Base-by-base conservation (phyloP, 1,284 basidiomycete species). In the Rhodotorula sp. region DNA sequence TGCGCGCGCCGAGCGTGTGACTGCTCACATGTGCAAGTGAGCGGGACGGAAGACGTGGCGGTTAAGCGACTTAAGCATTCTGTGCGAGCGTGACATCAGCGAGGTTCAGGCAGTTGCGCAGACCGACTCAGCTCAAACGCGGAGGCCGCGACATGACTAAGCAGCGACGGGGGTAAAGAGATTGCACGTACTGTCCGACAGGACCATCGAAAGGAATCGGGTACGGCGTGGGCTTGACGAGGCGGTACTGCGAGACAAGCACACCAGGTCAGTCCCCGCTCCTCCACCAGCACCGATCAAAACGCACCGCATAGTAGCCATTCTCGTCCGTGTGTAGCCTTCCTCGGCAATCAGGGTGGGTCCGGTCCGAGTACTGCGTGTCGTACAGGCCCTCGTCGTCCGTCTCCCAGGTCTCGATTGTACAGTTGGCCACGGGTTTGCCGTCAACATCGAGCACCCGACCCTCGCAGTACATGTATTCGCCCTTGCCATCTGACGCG, bases 391-490 rank as follows among this genome's bases (percentile, higher is more conserved):
- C 73, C 68, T 85, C 77, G 8, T 83, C 84, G 78, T 93, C 91
- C n/a, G 90, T 88, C 81, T 93, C 91, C 92, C 90, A 92, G 22
- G 90, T 92, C 68, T 92, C 89, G 70, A 92, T 89, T 46, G 84
- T 77, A 2, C 88, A 89, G 70, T 83, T 82, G 8, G 86, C 77
- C 60, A 92, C 84, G 2, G 89, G 88, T n/a, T 85, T 83, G 34
- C 91, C 91, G 46, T 85, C 80, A 1, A 85, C 49, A 36, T 67
- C 66, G 29, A 65, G 56, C 4, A 93, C 84, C 3, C 83, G 84
- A 4, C 91, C 91, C 76, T 90, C 84, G 64, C 93, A 88, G 74
- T 85, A 90, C 85, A 94, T 83, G 77, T 90, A 89, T 13, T 90
- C 86, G 49, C 91, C 91, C 79, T 90, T 91, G 68, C 88, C 89